These are phyloP conservation scores for Gracilaria caudata DNA, from an alignment of 23 red algal species.

Conservation along the genomic window DNA sequence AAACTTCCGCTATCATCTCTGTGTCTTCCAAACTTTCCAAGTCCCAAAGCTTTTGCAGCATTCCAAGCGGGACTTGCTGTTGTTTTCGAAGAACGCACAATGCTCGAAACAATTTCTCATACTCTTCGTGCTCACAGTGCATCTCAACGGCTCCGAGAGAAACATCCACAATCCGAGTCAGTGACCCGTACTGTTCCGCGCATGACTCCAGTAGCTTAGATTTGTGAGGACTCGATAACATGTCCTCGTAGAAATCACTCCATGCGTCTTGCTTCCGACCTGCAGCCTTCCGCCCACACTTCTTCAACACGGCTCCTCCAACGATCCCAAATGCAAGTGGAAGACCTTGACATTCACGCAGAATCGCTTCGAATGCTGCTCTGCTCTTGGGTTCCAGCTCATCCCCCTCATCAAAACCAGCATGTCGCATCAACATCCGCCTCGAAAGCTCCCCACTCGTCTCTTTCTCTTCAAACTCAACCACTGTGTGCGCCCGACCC, in stretches of 20 bases:
- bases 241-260: not conserved
- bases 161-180: not conserved
- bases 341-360: too few species aligned
- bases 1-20: not conserved
- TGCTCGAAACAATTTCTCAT: not conserved
- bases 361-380: too few species aligned
- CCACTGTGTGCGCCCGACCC: too few species aligned
- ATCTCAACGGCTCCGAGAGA: not conserved
- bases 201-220: not conserved
- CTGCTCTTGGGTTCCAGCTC: too few species aligned
- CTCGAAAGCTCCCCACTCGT: too few species aligned
- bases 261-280: not conserved
- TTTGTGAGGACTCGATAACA: not conserved
- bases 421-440: too few species aligned
- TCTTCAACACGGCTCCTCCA: not conserved
- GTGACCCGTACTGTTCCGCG: not conserved
- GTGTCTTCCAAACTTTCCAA: not conserved
- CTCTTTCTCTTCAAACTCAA: too few species aligned
- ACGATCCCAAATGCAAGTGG: not conserved
- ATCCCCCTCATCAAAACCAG: too few species aligned
- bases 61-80: not conserved
- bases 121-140: not conserved
- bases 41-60: not conserved
- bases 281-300: not conserved
- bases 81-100: not conserved